Evolutionary conservation across 768 basidiomycete species (phyloP).

Genomic region (Mycena leptocephala): DNA sequence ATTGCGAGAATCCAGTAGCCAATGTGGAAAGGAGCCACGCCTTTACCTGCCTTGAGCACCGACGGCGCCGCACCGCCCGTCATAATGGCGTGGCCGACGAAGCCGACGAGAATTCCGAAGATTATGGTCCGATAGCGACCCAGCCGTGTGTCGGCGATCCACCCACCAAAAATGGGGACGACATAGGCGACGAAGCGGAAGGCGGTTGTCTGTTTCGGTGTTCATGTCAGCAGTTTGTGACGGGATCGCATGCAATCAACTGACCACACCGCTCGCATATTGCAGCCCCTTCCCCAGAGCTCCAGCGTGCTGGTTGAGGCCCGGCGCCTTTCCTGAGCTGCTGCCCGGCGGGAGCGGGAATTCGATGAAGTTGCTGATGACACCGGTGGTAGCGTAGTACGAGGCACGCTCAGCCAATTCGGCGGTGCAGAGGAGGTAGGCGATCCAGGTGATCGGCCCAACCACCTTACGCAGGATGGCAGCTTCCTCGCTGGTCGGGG

Average conservation of each 20-base stretch:
- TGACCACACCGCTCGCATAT: not conserved
- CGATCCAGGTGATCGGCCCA: not conserved
- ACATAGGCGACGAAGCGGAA: not conserved
- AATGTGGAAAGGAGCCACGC: constrained; percentile 1
- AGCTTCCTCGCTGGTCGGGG: not conserved
- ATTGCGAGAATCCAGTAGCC: not conserved
- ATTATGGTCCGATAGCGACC: not conserved
- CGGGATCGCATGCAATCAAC: not conserved
- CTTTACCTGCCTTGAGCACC: not conserved
- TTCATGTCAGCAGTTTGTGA: not conserved
- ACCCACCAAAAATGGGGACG: not conserved
- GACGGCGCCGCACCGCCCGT: not conserved
- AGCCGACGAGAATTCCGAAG: not conserved
- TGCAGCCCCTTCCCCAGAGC: constrained; percentile 3
- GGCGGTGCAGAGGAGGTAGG: not conserved
- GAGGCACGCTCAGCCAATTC: not conserved
- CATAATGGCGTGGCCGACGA: not conserved
- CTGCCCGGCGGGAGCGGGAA: not conserved
- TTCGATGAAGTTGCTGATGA: not conserved
- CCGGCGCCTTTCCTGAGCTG: constrained; percentile 1
- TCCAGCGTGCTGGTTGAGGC: not conserved
- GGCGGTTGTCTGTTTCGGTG: not conserved
- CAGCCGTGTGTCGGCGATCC: not conserved
- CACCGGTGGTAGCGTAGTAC: not conserved
- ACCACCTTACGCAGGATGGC: not conserved